Evolutionary conservation across 2,329 filamentous ascomycete genomes (phyloP).

Genomic region (Aureobasidium sp.): DNA sequence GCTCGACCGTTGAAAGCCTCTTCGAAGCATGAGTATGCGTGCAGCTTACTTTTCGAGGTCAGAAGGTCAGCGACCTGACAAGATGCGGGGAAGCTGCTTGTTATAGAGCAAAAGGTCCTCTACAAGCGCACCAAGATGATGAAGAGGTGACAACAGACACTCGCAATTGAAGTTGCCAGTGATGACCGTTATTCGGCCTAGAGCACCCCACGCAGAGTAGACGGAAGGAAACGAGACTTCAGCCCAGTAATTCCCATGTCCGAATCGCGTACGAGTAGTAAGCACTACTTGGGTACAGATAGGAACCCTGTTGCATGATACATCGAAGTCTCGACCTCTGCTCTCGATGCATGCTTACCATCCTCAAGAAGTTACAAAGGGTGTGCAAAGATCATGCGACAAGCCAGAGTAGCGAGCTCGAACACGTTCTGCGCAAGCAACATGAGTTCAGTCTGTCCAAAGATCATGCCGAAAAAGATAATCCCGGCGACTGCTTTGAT

Average conservation of each 20-base stretch:
- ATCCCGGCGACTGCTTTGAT: background rate
- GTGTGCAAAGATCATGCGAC: background rate
- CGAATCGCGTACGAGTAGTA: no score
- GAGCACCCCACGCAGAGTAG: no score
- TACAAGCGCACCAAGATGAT: no score
- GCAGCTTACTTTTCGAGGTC: background rate
- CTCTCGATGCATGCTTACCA: background rate
- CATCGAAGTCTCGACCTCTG: background rate
- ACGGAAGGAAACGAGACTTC: no score
- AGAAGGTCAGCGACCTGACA: background rate
- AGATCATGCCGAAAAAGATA: background rate
- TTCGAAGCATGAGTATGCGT: no score
- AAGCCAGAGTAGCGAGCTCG: background rate
- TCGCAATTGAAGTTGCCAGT: no score
- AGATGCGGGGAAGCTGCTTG: background rate
- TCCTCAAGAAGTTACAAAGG: background rate
- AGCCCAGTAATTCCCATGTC: no score
- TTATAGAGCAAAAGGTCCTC: no score
- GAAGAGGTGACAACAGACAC: no score
- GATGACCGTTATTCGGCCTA: no score
- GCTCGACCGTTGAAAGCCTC: background rate
- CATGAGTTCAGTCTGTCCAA: background rate
- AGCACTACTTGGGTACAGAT: no score
- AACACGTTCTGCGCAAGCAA: background rate
- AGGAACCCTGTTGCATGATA: no score